These are phyloP conservation scores for Diplodia sapinea DNA, from an alignment of 2,329 filamentous ascomycete genomes.

Conservation along the genomic window DNA sequence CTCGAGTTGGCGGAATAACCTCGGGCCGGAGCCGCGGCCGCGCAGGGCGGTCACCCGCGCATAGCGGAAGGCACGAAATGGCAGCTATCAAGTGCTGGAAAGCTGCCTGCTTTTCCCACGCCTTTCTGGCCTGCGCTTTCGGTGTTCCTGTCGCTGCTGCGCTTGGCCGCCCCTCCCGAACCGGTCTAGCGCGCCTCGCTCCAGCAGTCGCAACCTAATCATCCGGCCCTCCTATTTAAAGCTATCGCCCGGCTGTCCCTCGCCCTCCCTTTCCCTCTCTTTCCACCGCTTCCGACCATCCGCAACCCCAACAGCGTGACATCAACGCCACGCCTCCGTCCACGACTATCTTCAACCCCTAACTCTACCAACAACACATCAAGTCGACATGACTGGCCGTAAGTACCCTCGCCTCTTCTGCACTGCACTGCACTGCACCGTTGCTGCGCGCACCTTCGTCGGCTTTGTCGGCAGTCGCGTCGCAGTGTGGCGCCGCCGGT, in stretches of 20 bases:
- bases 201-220: constrained; percentile 34
- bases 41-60: constrained; percentile 21
- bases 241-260: constrained; percentile 40
- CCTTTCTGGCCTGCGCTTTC: constrained; percentile 26
- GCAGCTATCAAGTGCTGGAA: constrained; percentile 27
- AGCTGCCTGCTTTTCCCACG: constrained; percentile 26
- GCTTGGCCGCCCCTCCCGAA: constrained; percentile 26
- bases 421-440: not conserved
- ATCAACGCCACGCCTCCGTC: constrained; percentile 33
- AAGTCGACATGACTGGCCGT: constrained; percentile 60
- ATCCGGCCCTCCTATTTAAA: constrained; percentile 44
- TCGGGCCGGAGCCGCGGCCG: not conserved
- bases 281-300: constrained; percentile 30
- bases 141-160: constrained; percentile 23
- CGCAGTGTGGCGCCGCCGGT: constrained; percentile 33
- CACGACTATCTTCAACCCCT: constrained; percentile 36
- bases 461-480: constrained; percentile 24
- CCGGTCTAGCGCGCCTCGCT: constrained; percentile 27
- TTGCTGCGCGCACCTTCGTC: constrained; percentile 29
- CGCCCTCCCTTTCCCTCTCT: constrained; percentile 36
- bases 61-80: constrained; percentile 7
- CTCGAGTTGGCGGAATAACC: not conserved
- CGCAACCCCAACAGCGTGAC: constrained; percentile 15
- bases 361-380: constrained; percentile 35
- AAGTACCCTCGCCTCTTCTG: constrained; percentile 39